Base-by-base conservation (phyloP, 163 green algal species). In the Chlamydomonas reinhardtii region DNA sequence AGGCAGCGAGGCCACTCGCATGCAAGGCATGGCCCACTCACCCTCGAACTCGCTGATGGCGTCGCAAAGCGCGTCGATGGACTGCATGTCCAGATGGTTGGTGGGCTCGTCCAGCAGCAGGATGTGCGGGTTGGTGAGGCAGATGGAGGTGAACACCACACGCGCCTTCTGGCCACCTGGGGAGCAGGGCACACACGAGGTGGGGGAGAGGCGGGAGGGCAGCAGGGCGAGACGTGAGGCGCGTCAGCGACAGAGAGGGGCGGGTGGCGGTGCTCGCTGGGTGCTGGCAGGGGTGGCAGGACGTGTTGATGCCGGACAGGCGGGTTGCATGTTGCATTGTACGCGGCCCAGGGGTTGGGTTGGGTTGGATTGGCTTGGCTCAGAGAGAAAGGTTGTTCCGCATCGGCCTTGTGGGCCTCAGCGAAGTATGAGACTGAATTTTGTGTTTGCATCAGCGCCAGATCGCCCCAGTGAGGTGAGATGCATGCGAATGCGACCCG, bases 1-100 rank as follows among this genome's bases (percentile, higher is more conserved):
- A 48, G 39, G 39, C 39, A 48, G 39, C 39, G 39, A 48, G 39
- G 39, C 39, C 56, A 15, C 4, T 3, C 56, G 20, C 56, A 64
- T 12, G 22, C 56, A 64, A n/a, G n/a, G n/a, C 56, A 64, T 12
- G 15, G 52, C 11, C 4, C 32, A 32, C 81, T 68, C 37, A 87
- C 81, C 81, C 71, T 87, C 81, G 66, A 93, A 97, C 91, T 97
- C 93, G 70, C 98, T 94, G 19, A 99, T 76, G 1, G 98, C 98
- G 68, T 99, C 98, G 61, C 95, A 97, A 84, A 99, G 92, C 25
- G 98, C 98, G 84, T 99, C 98, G 84, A 99, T 99, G 78, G 94
- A 98, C 95, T 99, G 95, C 97, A 99, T 99, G 94, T 99, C 97
- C 78, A 99, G 84, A 78, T 99, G 96, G 89, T 99, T 99, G 65